Base-by-base conservation (phyloP, 2,329 filamentous ascomycete genomes). In the Xylariaceae sp. region DNA sequence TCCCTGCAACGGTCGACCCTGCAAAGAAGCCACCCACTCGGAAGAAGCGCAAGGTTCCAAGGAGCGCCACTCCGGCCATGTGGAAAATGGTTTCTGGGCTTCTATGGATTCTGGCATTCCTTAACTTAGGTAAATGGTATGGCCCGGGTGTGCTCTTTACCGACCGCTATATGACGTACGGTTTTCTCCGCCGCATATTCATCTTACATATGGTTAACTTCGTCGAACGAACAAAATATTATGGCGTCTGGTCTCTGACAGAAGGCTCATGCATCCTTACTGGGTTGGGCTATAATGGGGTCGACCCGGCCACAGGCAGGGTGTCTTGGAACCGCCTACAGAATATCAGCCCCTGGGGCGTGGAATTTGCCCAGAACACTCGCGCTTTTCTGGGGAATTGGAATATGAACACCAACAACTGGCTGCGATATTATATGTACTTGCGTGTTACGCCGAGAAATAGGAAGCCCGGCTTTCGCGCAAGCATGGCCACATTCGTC, bases 341-440 rank as follows among this genome's bases (percentile, higher is more conserved):
- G 63, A 99, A 99, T 67, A 89, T 99, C 62, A 85, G 88, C 61
- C 88, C 94, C 0, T 86, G 85, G 79, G 84, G 82, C 2, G 88
- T 99, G 26, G 94, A 99, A 73, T 79, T 84, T 0, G 94, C 92
- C 1, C 92, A 96, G 72, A 99, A 97, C 69, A 88, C 89, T n/a
- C 85, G 92, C 50, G 91, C 84, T 1, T 97, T 94, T 65, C 80
- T 99, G 2, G 92, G 86, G 46, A 88, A 84, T 65, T 99, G 94
- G 94, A 99, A 99, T 71, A 96, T 96, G 76, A 97, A 97, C 72
- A 99, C 94, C 12, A 99, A 96, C 70, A 84, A 89, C 65, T 99
- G 94, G 94, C 76, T 99, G 57, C 84, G 92, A 44, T 96, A 97
- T 71, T 99, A 96, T 68, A 80, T 99, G 63, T 99, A 97, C 68